Conservation (phyloP, 768 basidiomycete genomes). For the Calocera viscosa region DNA sequence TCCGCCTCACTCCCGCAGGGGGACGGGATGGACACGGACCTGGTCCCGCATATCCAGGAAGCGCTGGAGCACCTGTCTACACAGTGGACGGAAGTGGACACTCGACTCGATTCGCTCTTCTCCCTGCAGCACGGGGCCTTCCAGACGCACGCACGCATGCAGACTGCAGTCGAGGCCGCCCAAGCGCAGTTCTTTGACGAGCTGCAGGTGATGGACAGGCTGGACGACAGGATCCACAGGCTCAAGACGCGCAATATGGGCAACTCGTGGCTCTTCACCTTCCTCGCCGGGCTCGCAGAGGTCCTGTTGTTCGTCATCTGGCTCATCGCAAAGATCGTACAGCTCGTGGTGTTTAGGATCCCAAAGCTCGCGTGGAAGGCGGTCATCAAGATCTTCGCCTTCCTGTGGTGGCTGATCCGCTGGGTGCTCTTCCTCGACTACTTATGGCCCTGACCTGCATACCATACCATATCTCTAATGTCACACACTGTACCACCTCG, state of each 20-base stretch:
- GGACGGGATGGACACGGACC: not conserved
- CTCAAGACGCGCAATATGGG: not conserved
- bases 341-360: not conserved
- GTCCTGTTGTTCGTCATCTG: not conserved
- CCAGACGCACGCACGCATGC: constrained; percentile 1
- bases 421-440: not conserved
- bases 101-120: constrained; percentile 3
- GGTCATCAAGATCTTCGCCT: not conserved
- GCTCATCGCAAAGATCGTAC: not conserved
- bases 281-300: not conserved
- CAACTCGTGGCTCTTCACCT: constrained; percentile 4
- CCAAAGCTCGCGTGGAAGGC: not conserved
- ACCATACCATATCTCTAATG: not conserved
- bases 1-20: not conserved
- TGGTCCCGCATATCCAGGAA: not conserved
- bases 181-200: constrained; percentile 1
- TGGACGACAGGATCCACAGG: constrained; percentile 1
- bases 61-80: not conserved
- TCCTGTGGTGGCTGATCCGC: not conserved
- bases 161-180: not conserved
- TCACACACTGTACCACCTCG: constrained; percentile 3
- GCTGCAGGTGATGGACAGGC: not conserved
- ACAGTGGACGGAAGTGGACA: not conserved
- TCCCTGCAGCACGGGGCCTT: not conserved
- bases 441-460: not conserved